Percentiles rank a stretch among this genome's conserved stretches.
These are phyloP conservation scores for Mycena galericulata DNA, from an alignment of 768 basidiomycete species.

Conservation along the genomic window DNA sequence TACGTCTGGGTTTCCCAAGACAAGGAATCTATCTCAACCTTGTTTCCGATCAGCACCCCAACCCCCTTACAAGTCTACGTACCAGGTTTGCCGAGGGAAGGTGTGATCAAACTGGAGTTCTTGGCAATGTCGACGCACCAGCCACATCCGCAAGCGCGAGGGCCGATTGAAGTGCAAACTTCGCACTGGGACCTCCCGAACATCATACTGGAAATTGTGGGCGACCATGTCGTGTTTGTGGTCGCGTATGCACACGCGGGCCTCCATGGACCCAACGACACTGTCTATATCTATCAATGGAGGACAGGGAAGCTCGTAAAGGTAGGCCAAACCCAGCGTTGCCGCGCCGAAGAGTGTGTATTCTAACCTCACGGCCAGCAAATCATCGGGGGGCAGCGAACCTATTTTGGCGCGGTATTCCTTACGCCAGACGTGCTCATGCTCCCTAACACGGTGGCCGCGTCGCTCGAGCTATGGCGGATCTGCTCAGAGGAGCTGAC, in stretches of 20 bases:
- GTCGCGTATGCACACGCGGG: conserved; percentile 36
- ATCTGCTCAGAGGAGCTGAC: conserved; percentile 49
- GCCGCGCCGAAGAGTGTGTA: background rate
- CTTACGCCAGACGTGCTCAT: conserved; percentile 40
- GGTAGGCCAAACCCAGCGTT: conserved; percentile 38
- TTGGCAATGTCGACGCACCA: conserved; percentile 51
- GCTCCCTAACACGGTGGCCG: conserved; percentile 39
- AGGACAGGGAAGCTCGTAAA: conserved; percentile 49
- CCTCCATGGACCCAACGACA: conserved; percentile 30
- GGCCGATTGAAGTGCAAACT: conserved; percentile 45
- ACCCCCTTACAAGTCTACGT: no score
- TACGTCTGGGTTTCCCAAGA: conserved; percentile 3
- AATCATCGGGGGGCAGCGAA: conserved; percentile 24
- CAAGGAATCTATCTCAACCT: no score
- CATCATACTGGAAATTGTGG: conserved; percentile 60
- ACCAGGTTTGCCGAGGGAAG: background rate
- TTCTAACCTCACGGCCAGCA: conserved; percentile 17
- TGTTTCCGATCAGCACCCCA: background rate
- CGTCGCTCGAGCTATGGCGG: conserved; percentile 42
- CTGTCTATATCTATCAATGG: conserved; percentile 60
- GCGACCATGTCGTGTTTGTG: conserved; percentile 55
- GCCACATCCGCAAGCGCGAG: conserved; percentile 50
- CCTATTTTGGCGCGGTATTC: conserved; percentile 41
- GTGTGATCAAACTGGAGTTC: conserved; percentile 35
- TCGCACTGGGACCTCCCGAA: conserved; percentile 42